A percentile compares a stretch with the other conserved stretches of the same genome.
These are phyloP conservation scores for Grosmannia serpens DNA, from an alignment of 2,329 filamentous ascomycete genomes.

Conservation along the genomic window DNA sequence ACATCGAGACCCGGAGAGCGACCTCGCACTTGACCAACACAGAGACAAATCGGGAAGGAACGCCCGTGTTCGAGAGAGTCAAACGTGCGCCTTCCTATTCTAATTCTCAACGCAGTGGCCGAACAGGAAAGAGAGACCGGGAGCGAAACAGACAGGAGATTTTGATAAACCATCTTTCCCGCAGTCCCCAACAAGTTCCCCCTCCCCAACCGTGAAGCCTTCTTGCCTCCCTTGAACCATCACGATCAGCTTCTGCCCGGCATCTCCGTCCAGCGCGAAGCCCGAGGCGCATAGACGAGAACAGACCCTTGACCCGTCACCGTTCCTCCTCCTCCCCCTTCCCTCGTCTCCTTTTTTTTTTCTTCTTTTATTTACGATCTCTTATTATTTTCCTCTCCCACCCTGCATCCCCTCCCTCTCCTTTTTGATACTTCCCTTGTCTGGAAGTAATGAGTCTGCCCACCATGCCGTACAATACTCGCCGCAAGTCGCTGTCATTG, in stretches of 20 bases:
- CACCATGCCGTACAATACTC: slow-evolving; percentile 87
- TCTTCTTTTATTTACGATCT: no score
- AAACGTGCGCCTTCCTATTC: background rate
- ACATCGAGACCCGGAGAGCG: background rate
- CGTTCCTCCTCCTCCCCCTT: background rate
- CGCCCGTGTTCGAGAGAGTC: background rate
- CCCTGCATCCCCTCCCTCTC: background rate
- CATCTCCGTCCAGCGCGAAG: background rate
- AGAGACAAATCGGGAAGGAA: background rate
- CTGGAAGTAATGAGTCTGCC: slow-evolving; percentile 3
- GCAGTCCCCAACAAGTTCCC: background rate
- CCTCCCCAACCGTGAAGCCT: background rate
- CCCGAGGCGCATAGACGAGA: background rate
- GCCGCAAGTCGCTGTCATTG: slow-evolving; percentile 88
- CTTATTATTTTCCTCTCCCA: background rate
- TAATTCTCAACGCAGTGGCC: background rate
- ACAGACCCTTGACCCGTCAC: background rate
- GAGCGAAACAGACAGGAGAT: background rate
- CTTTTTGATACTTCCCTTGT: background rate
- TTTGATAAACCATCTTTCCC: background rate
- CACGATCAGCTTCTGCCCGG: background rate
- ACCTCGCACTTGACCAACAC: background rate
- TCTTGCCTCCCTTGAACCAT: background rate
- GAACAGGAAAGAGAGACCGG: background rate
- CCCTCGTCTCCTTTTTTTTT: background rate